These are phyloP conservation scores for Cladosporium sp. DNA, from an alignment of 2,329 filamentous ascomycete genomes.

Conservation along the genomic window DNA sequence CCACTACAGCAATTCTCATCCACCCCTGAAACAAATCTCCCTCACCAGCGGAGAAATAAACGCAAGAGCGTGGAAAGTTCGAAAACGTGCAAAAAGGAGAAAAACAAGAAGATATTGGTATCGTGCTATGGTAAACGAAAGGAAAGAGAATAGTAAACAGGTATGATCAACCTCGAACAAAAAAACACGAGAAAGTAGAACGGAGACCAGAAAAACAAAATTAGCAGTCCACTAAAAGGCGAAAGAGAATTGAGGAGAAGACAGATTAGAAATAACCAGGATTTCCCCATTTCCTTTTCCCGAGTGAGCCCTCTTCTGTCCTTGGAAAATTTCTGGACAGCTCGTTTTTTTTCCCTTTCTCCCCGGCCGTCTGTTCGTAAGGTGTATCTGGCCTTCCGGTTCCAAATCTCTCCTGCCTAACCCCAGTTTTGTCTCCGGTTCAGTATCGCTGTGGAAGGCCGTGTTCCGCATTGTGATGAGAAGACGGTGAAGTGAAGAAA, in stretches of 20 bases:
- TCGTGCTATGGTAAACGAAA: neutral
- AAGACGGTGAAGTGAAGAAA: neutral
- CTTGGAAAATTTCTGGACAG: neutral
- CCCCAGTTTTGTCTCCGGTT: neutral
- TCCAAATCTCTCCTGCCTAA: neutral
- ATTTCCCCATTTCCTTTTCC: neutral
- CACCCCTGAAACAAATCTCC: neutral
- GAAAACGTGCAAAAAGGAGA: neutral
- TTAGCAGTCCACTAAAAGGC: neutral
- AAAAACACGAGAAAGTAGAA: neutral
- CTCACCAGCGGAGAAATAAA: neutral
- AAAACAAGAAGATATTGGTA: neutral
- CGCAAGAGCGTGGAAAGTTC: neutral
- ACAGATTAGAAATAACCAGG: neutral
- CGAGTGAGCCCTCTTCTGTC: neutral
- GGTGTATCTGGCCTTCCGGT: neutral
- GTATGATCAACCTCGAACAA: neutral
- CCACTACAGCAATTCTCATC: neutral
- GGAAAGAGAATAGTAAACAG: neutral
- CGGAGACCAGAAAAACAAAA: neutral
- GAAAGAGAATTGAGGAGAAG: neutral
- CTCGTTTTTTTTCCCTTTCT: neutral
- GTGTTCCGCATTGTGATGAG: neutral
- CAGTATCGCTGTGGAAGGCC: neutral
- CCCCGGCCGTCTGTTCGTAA: neutral